phyloP scores from a whole-genome alignment of 192 early-diverging fungal species.

The Spinellus fusiger region DNA sequence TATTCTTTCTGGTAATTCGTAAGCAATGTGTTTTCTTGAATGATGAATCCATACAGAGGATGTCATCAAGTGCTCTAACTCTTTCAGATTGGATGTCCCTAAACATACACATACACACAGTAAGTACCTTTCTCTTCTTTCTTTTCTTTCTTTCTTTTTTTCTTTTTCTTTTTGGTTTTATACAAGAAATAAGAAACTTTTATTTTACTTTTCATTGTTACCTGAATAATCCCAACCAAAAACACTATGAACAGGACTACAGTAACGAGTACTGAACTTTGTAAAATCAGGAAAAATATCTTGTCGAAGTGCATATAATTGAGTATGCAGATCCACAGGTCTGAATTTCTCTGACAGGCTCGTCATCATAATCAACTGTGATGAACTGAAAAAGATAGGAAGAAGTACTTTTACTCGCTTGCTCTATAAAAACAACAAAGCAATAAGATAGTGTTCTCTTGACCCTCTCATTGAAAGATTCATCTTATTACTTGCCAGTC shows the following conservation, averaged over 20 bases:
- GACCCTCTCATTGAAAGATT: not conserved
- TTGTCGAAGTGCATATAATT: not conserved
- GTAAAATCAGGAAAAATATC: not conserved
- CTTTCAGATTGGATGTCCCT: not conserved
- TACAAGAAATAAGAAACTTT: not conserved
- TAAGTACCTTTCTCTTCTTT: too few relatives aligned
- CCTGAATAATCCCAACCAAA: slow-evolving; percentile 13
- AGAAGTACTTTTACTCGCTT: not conserved
- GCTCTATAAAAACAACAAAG: not conserved
- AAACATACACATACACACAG: not conserved
- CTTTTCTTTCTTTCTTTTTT: too few relatives aligned
- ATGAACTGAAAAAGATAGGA: not conserved
- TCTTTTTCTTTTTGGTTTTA: not conserved
- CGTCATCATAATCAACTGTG: slow-evolving; percentile 4
- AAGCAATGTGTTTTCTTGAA: not conserved
- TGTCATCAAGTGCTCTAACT: not conserved
- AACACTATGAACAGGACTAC: not conserved
- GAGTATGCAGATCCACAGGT: slow-evolving; percentile 13
- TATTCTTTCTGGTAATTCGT: not conserved
- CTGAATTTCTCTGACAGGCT: slow-evolving; percentile 1
- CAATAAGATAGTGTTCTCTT: not conserved
- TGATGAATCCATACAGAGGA: not conserved
- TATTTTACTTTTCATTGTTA: not conserved
- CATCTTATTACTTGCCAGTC: not conserved
- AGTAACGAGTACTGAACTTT: slow-evolving; percentile 6